A percentile compares a stretch with the other conserved stretches of the same genome.
These are phyloP conservation scores for Tremellales sp. DNA, from an alignment of 1,284 basidiomycete genomes.

Conservation along the genomic window DNA sequence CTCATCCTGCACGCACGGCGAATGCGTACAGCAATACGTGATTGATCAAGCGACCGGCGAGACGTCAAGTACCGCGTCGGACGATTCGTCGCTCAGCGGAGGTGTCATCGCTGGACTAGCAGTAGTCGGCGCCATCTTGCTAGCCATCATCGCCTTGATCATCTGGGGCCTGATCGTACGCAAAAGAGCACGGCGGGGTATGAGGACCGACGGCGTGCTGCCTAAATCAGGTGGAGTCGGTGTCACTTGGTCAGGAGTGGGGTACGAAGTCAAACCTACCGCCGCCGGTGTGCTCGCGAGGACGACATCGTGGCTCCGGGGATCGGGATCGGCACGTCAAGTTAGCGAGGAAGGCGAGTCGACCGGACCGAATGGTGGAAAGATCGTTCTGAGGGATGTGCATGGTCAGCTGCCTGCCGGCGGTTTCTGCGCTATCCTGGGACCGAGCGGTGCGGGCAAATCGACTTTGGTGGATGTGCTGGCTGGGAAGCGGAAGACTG, in stretches of 20 bases:
- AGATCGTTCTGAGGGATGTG: slow-evolving; percentile 66
- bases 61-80: slow-evolving; percentile 1
- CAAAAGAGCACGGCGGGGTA: slow-evolving; percentile 56
- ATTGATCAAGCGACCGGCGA: slow-evolving; percentile 56
- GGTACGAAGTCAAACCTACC: slow-evolving; percentile 52
- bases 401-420: slow-evolving; percentile 69
- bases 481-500: slow-evolving; percentile 69
- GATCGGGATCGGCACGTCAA: slow-evolving; percentile 9
- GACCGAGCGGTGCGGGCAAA: slow-evolving; percentile 81
- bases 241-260: slow-evolving; percentile 66
- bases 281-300: slow-evolving; percentile 5
- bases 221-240: slow-evolving; percentile 53
- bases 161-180: slow-evolving; percentile 61
- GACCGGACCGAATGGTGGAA: slow-evolving; percentile 51
- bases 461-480: slow-evolving; percentile 80
- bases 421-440: slow-evolving; percentile 78
- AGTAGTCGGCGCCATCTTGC: slow-evolving; percentile 67
- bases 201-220: slow-evolving; percentile 39
- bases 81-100: slow-evolving; percentile 53
- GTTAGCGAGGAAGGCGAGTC: slow-evolving; percentile 7
- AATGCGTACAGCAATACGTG: slow-evolving; percentile 74
- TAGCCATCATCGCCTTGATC: slow-evolving; percentile 58
- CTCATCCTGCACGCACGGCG: slow-evolving; percentile 70
- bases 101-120: slow-evolving; percentile 84
- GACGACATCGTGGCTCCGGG: slow-evolving; percentile 25